Evolutionary conservation across 495 filamentous ascomycete species (phyloP), one percentile per base, ranked within the genome.

Genomic region (Talaromyces nanjingensis): DNA sequence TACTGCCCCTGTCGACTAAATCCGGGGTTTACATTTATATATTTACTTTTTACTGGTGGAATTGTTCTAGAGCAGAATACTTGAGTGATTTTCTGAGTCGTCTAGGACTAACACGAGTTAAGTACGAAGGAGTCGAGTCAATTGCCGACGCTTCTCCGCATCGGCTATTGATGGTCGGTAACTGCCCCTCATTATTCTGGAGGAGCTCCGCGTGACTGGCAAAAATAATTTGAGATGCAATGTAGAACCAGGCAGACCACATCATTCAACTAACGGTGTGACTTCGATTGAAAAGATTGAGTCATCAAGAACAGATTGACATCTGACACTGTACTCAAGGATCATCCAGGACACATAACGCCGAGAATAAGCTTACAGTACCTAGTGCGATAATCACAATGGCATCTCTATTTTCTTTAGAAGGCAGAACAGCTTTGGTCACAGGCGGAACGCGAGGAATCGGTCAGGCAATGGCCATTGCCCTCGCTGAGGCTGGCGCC

Each of bases 371-470:
- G 14, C 18, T 31, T 0, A 22, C 4, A 24, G 2, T 24, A 24
- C 24, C 9, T 7, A 54, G 24, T 11, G 24, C 18, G 11, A 39
- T 18, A 27, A 47, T 25, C 67, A 58, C 60, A 68, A 42, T 65
- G 74, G 45, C 34, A 54, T 76, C 74, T 27, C 73, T 81, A 20
- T 83, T 83, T 67, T 81, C 78, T 49, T 66, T 82, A 31, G 68
- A 65, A 20, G 78, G 78, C 59, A 70, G 91, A 70, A 96, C 89
- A 8, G 93, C 93, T 37, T 74, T 96, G 55, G 80, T 96, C 34
- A 97, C 93, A 0, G 93, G 93, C 29, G 91, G 91, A 59, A 94
- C 91, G 16, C 80, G 93, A 60, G 93, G 93, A 24, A 96, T 97
- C 59, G 93, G 93, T 16, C 86, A 90, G 71, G 83, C 90, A 11